A percentile compares a stretch with the other conserved stretches of the same genome.
Conservation (phyloP, 768 basidiomycete species). For the Serendipita sp. region DNA sequence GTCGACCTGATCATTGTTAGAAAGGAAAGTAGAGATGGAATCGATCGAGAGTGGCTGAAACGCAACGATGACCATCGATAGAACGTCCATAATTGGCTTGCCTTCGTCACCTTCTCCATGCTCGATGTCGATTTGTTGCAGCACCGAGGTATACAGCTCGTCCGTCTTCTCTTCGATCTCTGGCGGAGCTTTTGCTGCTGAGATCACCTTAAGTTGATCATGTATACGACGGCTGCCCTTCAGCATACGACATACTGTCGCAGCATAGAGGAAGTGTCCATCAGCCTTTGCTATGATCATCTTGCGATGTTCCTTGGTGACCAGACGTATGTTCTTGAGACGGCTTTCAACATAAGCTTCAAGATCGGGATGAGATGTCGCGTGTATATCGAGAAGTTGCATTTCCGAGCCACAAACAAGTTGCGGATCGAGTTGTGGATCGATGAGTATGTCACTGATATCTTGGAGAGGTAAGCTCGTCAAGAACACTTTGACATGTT, state of each 20-base stretch:
- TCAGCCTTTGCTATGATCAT: background rate
- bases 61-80: background rate
- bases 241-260: background rate
- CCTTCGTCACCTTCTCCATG: background rate
- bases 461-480: background rate
- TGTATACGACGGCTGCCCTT: background rate
- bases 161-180: background rate
- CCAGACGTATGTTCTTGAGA: background rate
- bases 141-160: background rate
- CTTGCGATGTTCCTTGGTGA: background rate
- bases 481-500: background rate
- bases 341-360: background rate
- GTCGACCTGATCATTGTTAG: background rate
- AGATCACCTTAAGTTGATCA: background rate
- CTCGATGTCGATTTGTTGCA: background rate
- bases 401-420: background rate
- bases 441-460: background rate
- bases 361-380: background rate
- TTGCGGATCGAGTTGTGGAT: background rate
- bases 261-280: background rate
- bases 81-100: background rate
- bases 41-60: conserved; percentile 5
- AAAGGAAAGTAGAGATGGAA: background rate
- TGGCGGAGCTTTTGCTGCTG: background rate
- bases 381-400: background rate